Conservation (phyloP, 345 rosid species). For the Citrus australasica region DNA sequence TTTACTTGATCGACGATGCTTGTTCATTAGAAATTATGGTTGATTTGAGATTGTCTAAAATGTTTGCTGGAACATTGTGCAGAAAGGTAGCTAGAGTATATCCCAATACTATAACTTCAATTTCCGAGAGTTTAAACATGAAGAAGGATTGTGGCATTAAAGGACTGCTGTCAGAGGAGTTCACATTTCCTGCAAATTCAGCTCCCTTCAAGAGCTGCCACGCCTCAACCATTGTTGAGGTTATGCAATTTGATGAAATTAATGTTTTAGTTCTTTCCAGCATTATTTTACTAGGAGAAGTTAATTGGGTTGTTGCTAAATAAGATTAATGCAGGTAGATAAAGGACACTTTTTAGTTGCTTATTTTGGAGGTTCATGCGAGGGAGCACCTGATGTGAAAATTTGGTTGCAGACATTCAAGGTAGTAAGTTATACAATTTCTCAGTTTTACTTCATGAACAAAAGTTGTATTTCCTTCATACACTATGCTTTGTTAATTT, state of each 20-base stretch:
- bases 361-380: slow-evolving; percentile 55
- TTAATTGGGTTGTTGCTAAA: not conserved
- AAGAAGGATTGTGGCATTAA: slow-evolving; percentile 25
- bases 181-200: slow-evolving; percentile 62
- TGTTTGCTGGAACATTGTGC: slow-evolving; percentile 9
- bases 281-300: not conserved
- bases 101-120: slow-evolving; percentile 1
- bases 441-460: not conserved
- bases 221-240: slow-evolving; percentile 91
- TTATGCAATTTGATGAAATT: slow-evolving; percentile 16
- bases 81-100: slow-evolving; percentile 18
- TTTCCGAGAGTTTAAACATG: slow-evolving; percentile 23
- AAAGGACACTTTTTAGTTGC: slow-evolving; percentile 74
- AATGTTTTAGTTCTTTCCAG: not conserved
- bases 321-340: slow-evolving; percentile 43
- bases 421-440: slow-evolving; percentile 26
- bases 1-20: not conserved
- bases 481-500: not conserved
- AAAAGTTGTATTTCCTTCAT: not conserved
- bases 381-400: slow-evolving; percentile 67
- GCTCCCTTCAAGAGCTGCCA: slow-evolving; percentile 87
- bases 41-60: not conserved
- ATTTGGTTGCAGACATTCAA: slow-evolving; percentile 64
- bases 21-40: not conserved
- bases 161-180: slow-evolving; percentile 44